These are phyloP conservation scores for Lactarius psammicola DNA, from an alignment of 768 basidiomycete genomes.

Conservation along the genomic window DNA sequence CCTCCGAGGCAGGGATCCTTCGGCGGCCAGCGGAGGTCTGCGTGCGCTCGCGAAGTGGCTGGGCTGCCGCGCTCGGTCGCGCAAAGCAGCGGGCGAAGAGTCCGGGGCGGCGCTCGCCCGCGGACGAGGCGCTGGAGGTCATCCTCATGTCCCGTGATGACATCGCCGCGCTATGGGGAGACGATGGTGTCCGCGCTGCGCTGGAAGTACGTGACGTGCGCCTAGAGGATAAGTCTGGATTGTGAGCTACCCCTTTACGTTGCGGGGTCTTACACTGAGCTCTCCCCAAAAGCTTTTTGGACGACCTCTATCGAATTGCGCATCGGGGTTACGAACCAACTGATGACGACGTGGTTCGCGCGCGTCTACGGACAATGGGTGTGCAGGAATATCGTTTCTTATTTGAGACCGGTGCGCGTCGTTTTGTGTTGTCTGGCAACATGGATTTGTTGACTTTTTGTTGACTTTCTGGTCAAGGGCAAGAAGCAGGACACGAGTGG, in stretches of 20 bases:
- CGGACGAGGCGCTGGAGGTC: constrained; percentile 56
- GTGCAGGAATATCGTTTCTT: constrained; percentile 71
- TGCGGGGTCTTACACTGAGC: neutral
- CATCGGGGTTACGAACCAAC: constrained; percentile 45
- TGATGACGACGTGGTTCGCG: constrained; percentile 76
- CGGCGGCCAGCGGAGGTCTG: constrained; percentile 33
- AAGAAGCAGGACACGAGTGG: constrained; percentile 56
- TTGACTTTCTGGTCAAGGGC: neutral
- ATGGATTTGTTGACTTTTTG: neutral
- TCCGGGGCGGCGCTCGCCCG: constrained; percentile 31
- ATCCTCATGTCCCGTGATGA: constrained; percentile 62
- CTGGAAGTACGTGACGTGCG: constrained; percentile 46
- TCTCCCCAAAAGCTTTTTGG: constrained; percentile 19
- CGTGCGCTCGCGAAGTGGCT: constrained; percentile 34
- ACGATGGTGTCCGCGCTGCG: constrained; percentile 60
- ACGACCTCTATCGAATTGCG: constrained; percentile 17
- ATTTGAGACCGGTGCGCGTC: constrained; percentile 57
- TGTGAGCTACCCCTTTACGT: constrained; percentile 48
- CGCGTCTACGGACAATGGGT: constrained; percentile 73
- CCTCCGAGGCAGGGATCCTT: constrained; percentile 1
- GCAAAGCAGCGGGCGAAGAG: constrained; percentile 24
- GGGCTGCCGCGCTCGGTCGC: constrained; percentile 33
- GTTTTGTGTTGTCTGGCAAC: neutral
- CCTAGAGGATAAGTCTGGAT: constrained; percentile 71
- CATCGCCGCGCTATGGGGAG: constrained; percentile 68